Evolutionary conservation across 1,284 basidiomycete species (phyloP), one percentile per base, ranked within the genome.

Genomic region (Apiotrichum brassicae): DNA sequence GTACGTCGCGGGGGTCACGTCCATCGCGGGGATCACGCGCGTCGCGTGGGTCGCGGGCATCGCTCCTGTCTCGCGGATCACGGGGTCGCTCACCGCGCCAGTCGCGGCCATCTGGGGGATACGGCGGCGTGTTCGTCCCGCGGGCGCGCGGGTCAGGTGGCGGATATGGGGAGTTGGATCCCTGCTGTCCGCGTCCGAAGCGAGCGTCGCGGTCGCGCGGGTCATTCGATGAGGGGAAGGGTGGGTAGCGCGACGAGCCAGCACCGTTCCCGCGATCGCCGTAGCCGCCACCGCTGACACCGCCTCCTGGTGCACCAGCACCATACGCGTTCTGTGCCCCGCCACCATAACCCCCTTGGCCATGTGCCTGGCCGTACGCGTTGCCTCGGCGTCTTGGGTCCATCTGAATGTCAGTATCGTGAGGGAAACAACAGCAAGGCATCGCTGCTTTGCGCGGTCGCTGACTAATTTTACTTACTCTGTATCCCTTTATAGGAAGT

Each of bases 351-450:
- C 25, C 25, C 6, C 26, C 39, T 12, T 26, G 25, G 23, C 37
- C 37, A 6, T 23, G 22, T 12, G 22, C 37, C 22, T 23, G 37
- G 11, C 22, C 38, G 38, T 40, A 40, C 38, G 22, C 28, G 42
- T 50, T 40, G 37, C 39, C 44, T 14, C 50, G 40, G 28, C 40
- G 55, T 26, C 55, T 41, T 18, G 55, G 55, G 38, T 56, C 40
- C 40, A 42, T 42, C 7, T n/a, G n/a, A n/a, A n/a, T n/a, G n/a
- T n/a, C n/a, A n/a, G n/a, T n/a, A n/a, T n/a, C n/a, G n/a, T n/a
- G n/a, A n/a, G n/a, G n/a, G n/a, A n/a, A n/a, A n/a, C n/a, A n/a
- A n/a, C n/a, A n/a, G n/a, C n/a, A n/a, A n/a, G n/a, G n/a, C n/a
- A n/a, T n/a, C n/a, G n/a, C n/a, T n/a, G n/a, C n/a, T n/a, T n/a